Percentiles rank a stretch among this genome's conserved stretches.
Evolutionary conservation across 2,329 filamentous ascomycete species (phyloP).

Genomic region (Cyanodermella asteris): DNA sequence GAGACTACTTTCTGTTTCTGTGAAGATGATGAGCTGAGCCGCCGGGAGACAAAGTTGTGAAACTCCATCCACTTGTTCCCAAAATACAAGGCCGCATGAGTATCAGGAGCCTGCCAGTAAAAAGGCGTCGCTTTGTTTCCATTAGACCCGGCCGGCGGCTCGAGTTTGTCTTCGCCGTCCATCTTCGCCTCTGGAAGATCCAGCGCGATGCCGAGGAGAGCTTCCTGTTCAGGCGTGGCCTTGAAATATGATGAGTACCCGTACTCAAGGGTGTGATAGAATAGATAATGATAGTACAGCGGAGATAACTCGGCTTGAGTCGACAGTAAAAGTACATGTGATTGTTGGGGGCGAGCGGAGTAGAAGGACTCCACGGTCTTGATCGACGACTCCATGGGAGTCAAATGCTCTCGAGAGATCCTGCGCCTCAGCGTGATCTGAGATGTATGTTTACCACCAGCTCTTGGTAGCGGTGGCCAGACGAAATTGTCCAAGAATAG

Average conservation of each 20-base stretch:
- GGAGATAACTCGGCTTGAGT: conserved; percentile 60
- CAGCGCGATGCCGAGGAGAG: conserved; percentile 59
- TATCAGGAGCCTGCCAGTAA: conserved; percentile 67
- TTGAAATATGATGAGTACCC: conserved; percentile 38
- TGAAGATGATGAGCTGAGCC: conserved; percentile 20
- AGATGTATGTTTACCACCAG: conserved; percentile 22
- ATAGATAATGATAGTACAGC: conserved; percentile 69
- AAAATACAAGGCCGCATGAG: conserved; percentile 61
- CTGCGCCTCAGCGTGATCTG: conserved; percentile 51
- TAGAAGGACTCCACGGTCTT: conserved; percentile 77
- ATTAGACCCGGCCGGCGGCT: conserved; percentile 2
- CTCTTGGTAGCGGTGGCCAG: conserved; percentile 38
- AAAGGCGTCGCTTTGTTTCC: conserved; percentile 33
- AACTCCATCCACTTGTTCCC: conserved; percentile 74
- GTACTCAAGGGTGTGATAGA: conserved; percentile 57
- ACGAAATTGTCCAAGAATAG: conserved; percentile 40
- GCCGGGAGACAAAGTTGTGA: conserved; percentile 52
- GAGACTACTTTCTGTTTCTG: conserved; percentile 33
- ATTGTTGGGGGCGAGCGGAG: conserved; percentile 38
- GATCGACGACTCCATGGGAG: conserved; percentile 47
- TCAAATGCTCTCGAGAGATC: conserved; percentile 37
- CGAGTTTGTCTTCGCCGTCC: conserved; percentile 2
- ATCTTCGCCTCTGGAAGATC: too few species aligned
- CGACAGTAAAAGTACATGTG: conserved; percentile 68
- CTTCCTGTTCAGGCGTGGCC: conserved; percentile 23